Conservation (phyloP, 345 rosid species). For the Cardamine resedifolia region DNA sequence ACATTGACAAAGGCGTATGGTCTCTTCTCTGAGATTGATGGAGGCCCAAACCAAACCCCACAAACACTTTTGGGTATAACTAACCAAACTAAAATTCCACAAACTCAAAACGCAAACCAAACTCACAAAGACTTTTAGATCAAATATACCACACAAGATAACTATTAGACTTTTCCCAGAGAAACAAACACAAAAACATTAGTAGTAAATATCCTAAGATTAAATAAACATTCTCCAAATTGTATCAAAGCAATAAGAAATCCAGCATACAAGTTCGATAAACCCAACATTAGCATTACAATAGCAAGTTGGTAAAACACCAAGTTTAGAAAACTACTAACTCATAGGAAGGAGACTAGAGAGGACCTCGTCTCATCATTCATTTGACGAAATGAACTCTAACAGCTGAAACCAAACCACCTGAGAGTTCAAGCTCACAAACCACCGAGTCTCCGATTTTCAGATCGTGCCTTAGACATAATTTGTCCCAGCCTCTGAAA, state of each 20-base stretch:
- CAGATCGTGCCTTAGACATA: conserved; percentile 22
- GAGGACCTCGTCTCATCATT: conserved; percentile 1
- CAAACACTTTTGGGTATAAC: too few relatives aligned
- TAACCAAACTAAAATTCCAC: neutral
- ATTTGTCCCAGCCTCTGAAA: too few relatives aligned
- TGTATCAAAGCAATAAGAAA: neutral
- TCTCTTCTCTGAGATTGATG: too few relatives aligned
- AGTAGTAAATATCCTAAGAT: too few relatives aligned
- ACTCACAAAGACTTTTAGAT: too few relatives aligned
- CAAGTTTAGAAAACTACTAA: neutral
- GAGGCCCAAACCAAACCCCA: too few relatives aligned
- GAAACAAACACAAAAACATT: too few relatives aligned
- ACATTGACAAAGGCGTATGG: too few relatives aligned
- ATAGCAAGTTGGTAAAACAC: neutral
- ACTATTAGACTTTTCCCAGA: too few relatives aligned
- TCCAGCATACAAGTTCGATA: neutral
- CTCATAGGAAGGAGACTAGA: neutral
- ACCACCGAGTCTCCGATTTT: conserved; percentile 19
- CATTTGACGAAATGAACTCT: conserved; percentile 1
- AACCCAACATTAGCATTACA: neutral
- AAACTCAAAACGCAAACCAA: too few relatives aligned
- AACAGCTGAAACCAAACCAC: conserved; percentile 15
- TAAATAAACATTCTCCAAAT: neutral
- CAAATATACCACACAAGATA: too few relatives aligned
- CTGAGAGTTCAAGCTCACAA: conserved; percentile 25